Percentiles rank a stretch among this genome's conserved stretches.
phyloP scores from a whole-genome alignment of 164 flowering plant species.

The Paratinospora sagittata region DNA sequence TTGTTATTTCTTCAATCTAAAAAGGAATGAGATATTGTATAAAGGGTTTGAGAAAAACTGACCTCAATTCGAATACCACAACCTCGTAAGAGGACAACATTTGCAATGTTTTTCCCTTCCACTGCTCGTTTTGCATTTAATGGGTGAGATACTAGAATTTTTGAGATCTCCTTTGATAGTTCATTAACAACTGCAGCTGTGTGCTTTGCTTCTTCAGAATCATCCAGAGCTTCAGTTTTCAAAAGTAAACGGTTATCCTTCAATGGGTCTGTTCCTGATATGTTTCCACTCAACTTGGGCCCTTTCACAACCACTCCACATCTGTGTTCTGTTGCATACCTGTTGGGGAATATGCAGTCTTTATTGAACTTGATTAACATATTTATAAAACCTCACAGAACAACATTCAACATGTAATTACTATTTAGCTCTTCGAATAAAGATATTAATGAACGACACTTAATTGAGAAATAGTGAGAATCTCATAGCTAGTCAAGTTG shows the following conservation, averaged over 20 bases:
- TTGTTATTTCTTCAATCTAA: background rate
- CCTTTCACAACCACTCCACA: constrained; percentile 99
- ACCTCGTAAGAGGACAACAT: constrained; percentile 88
- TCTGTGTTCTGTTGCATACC: constrained; percentile 97
- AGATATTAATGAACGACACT: background rate
- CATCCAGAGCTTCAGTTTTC: constrained; percentile 77
- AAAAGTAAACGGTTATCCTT: constrained; percentile 87
- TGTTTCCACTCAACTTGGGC: constrained; percentile 87
- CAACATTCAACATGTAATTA: background rate
- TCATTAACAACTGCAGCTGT: constrained; percentile 91
- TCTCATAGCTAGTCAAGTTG: background rate
- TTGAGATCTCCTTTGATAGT: constrained; percentile 78
- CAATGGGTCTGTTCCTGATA: constrained; percentile 97
- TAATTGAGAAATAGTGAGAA: background rate
- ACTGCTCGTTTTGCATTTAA: constrained; percentile 64
- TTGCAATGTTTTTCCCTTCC: constrained; percentile 86
- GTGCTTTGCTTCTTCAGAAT: constrained; percentile 75
- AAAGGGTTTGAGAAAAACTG: constrained; percentile 1
- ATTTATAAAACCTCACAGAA: background rate
- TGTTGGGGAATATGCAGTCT: constrained; percentile 6
- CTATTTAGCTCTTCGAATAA: background rate
- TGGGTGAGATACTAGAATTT: constrained; percentile 73
- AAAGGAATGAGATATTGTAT: background rate
- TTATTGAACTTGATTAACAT: background rate
- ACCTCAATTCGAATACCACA: constrained; percentile 99